phyloP scores from a whole-genome alignment of 495 filamentous ascomycete species.

The Friedmanniomyces simplex region DNA sequence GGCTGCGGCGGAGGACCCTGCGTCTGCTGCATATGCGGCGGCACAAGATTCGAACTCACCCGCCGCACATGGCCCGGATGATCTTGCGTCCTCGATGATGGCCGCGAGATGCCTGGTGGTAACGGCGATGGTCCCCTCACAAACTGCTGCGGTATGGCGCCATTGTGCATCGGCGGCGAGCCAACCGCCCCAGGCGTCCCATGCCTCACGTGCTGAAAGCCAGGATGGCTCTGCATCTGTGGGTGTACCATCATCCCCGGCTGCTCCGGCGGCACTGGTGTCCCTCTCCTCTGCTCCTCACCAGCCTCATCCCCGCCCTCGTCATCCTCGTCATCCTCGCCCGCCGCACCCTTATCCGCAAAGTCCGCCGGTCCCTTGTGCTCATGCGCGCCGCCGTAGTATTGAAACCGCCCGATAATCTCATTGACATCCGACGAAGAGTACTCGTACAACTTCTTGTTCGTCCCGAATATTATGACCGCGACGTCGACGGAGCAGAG shows the following conservation, averaged over 20 bases:
- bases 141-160: conserved; percentile 61
- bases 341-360: conserved; percentile 67
- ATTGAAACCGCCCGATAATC: conserved; percentile 74
- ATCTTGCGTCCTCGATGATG: conserved; percentile 59
- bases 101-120: conserved; percentile 64
- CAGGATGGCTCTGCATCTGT: conserved; percentile 64
- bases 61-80: conserved; percentile 47
- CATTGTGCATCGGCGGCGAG: conserved; percentile 82
- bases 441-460: conserved; percentile 94
- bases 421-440: conserved; percentile 90
- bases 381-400: conserved; percentile 90
- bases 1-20: conserved; percentile 49
- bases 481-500: conserved; percentile 97
- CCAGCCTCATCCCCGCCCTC: conserved; percentile 59
- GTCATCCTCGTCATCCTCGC: conserved; percentile 79
- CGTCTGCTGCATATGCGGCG: conserved; percentile 49
- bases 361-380: conserved; percentile 95
- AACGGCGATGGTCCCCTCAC: conserved; percentile 71
- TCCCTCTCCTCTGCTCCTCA: conserved; percentile 46
- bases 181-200: conserved; percentile 49
- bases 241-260: conserved; percentile 49
- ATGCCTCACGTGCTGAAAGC: conserved; percentile 70
- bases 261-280: conserved; percentile 46
- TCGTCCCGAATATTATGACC: conserved; percentile 94
- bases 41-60: conserved; percentile 63